These are phyloP conservation scores for Dioszegia aurantiaca DNA, from an alignment of 768 basidiomycete genomes.

Conservation along the genomic window DNA sequence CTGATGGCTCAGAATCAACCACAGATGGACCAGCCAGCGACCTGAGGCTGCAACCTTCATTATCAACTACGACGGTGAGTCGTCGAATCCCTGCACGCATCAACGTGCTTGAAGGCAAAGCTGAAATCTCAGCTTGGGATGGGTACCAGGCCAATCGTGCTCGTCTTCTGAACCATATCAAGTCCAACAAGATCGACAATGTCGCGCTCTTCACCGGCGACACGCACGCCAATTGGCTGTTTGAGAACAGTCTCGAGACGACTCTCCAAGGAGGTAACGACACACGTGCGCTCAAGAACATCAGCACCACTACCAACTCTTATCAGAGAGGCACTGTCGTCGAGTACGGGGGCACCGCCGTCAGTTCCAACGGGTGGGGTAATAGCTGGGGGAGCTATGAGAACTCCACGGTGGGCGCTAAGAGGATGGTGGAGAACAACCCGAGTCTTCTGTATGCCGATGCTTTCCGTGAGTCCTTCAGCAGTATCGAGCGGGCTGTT, in stretches of 20 bases:
- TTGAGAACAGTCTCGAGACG: constrained; percentile 13
- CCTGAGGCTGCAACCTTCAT: constrained; percentile 27
- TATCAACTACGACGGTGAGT: constrained; percentile 52
- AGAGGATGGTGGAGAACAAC: constrained; percentile 54
- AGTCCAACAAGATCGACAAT: constrained; percentile 13
- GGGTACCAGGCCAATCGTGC: constrained; percentile 43
- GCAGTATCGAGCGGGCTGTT: neutral
- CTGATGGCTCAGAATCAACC: constrained; percentile 49
- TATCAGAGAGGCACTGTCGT: constrained; percentile 12
- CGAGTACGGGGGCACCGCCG: constrained; percentile 16
- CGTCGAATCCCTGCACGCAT: too few relatives aligned
- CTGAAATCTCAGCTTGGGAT: constrained; percentile 56
- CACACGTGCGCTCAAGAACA: constrained; percentile 58
- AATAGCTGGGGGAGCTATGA: constrained; percentile 54
- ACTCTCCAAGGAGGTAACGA: constrained; percentile 57
- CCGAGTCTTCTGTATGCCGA: constrained; percentile 63
- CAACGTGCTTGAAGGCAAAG: too few relatives aligned
- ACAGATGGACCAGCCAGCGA: constrained; percentile 52
- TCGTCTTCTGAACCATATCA: constrained; percentile 7
- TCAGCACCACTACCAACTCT: constrained; percentile 39
- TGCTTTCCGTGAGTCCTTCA: constrained; percentile 55
- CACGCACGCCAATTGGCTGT: constrained; percentile 16
- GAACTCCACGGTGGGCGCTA: constrained; percentile 55
- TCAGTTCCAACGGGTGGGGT: constrained; percentile 58
- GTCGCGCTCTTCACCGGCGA: constrained; percentile 14